phyloP scores from a whole-genome alignment of 495 filamentous ascomycete genomes.

The Monascus purpureus region DNA sequence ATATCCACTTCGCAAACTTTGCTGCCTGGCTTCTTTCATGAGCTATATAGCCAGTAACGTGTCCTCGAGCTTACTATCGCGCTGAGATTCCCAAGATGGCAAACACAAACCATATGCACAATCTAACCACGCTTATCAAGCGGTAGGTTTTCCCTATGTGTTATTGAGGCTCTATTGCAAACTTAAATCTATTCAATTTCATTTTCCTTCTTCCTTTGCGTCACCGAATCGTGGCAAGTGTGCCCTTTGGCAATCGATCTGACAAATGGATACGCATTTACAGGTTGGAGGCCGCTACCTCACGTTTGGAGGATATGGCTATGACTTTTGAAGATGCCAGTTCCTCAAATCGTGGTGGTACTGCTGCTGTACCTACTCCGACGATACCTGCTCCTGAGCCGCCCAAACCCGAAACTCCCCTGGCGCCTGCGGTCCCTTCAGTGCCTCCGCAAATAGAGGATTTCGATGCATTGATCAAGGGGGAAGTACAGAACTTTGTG shows the following conservation, averaged over 20 bases:
- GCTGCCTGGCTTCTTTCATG: not conserved
- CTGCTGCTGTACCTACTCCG: constrained; percentile 24
- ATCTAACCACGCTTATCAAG: constrained; percentile 94
- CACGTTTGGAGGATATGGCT: constrained; percentile 90
- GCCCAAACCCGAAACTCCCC: constrained; percentile 21
- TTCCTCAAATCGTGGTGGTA: constrained; percentile 30
- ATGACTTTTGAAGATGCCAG: constrained; percentile 48
- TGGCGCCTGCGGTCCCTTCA: constrained; percentile 37
- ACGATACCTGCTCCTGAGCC: constrained; percentile 20
- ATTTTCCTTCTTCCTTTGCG: not conserved
- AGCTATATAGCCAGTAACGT: constrained; percentile 10
- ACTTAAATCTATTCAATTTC: not conserved
- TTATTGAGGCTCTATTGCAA: not conserved
- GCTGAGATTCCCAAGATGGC: constrained; percentile 31
- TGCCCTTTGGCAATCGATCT: constrained; percentile 8
- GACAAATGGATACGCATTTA: constrained; percentile 9
- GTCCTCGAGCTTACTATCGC: constrained; percentile 1
- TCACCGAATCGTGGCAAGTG: not conserved
- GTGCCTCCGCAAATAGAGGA: constrained; percentile 69
- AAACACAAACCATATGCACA: constrained; percentile 66
- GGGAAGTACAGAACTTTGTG: constrained; percentile 63
- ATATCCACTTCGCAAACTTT: not conserved
- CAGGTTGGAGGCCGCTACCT: constrained; percentile 95
- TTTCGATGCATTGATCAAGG: constrained; percentile 67
- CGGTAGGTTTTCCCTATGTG: constrained; percentile 42